Evolutionary conservation across 2,329 filamentous ascomycete genomes (phyloP).

Genomic region (Colletotrichum musae): DNA sequence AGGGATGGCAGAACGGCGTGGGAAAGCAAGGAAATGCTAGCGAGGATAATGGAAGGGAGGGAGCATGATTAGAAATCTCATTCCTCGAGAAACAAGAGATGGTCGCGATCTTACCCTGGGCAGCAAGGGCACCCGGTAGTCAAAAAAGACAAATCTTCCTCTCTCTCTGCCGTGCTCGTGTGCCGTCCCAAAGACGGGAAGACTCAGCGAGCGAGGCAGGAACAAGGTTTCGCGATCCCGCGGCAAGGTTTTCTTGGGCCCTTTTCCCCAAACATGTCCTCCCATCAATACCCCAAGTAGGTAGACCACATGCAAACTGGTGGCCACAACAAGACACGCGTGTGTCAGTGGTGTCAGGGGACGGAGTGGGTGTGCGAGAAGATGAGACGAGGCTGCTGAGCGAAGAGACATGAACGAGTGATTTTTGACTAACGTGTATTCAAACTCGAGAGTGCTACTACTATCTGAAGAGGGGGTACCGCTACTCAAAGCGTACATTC

Average conservation of each 20-base stretch:
- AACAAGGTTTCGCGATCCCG: constrained; percentile 9
- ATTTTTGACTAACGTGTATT: constrained; percentile 36
- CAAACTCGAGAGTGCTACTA: constrained; percentile 31
- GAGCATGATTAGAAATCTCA: background rate
- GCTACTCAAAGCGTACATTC: constrained; percentile 36
- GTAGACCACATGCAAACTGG: constrained; percentile 10
- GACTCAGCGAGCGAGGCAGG: too few relatives aligned
- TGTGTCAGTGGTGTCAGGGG: background rate
- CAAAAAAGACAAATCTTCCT: too few relatives aligned
- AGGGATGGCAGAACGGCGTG: too few relatives aligned
- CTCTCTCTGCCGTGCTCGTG: too few relatives aligned
- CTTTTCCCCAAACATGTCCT: too few relatives aligned
- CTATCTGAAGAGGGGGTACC: constrained; percentile 35
- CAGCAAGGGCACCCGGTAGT: too few relatives aligned
- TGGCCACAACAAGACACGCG: constrained; percentile 4
- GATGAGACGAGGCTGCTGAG: background rate
- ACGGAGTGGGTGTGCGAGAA: background rate
- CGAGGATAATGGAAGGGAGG: background rate
- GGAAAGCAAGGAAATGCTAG: background rate
- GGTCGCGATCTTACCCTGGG: too few relatives aligned
- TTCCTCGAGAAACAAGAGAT: background rate
- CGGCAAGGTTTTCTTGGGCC: background rate
- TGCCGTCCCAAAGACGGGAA: too few relatives aligned
- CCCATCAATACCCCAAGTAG: too few relatives aligned
- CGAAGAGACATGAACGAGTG: background rate